Base-by-base conservation (phyloP, 1,139 yeast genomes). In the Tardiomyces digboiensis region DNA sequence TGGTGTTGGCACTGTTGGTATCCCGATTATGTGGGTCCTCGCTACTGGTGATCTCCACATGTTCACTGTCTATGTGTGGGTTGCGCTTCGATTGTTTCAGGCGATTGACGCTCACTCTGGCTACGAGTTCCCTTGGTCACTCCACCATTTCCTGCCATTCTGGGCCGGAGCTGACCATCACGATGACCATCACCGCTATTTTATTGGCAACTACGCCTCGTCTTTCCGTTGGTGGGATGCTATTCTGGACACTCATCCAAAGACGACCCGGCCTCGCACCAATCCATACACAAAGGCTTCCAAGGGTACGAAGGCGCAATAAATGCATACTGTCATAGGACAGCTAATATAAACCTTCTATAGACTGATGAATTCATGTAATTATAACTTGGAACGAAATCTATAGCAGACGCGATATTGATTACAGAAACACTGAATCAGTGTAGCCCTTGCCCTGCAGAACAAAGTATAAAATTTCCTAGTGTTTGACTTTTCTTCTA, bases 81-180 rank as follows among this genome's bases (percentile, higher is more conserved):
- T 89, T 56, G 75, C 84, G n/a, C 65, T 86, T 54, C 78, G 97
- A 61, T 76, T 89, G 54, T 80, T 82, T 68, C 97, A 89, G 68
- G 97, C 97, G 7, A 88, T 89, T 46, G 97, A 89, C 63, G 83
- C 97, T 26, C 97, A 89, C 65, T 87, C 97, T 1, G 97, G 97
- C 46, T 89, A 89, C 66, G 97, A 89, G 59, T 89, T 89, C 76
- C 97, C 97, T 46, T 82, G 94, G 88, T 86, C 96, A 5, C 74
- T 89, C 61, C 89, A 86, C 68, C 86, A 88, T 60, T 80, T 88
- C 66, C 62, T 89, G 48, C 96, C 97, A 33, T 76, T 89, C 67
- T 89, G 97, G 97, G 95, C 97, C 16, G 97, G 97, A 48, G 97
- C 97, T 19, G 97, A 86, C 58, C 97, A 89, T 65, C 97, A 89